These are phyloP conservation scores for Mayamaea pseudoterrestris DNA, from an alignment of 108 stramenopile species.

Conservation along the genomic window DNA sequence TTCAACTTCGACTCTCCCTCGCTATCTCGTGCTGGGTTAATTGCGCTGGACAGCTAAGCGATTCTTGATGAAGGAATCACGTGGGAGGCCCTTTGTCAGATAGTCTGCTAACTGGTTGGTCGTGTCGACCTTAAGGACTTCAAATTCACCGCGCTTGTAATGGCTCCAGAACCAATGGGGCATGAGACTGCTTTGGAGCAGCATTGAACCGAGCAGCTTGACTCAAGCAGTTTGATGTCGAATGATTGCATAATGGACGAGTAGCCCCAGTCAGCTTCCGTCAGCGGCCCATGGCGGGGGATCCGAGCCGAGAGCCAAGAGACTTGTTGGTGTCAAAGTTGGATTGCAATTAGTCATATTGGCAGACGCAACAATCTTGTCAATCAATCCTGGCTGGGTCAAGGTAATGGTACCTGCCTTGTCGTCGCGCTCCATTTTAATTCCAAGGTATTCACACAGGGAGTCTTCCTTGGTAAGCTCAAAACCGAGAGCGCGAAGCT, in stretches of 20 bases:
- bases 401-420: too few species aligned
- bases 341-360: slow-evolving; percentile 25
- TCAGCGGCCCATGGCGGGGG: slow-evolving; percentile 17
- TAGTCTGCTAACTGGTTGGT: slow-evolving; percentile 12
- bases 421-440: slow-evolving; percentile 8
- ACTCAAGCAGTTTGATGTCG: slow-evolving; percentile 24
- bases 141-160: background rate
- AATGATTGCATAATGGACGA: slow-evolving; percentile 20
- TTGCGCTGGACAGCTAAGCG: background rate
- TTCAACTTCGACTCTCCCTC: too few species aligned
- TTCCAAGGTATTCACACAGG: slow-evolving; percentile 14
- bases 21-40: background rate
- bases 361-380: slow-evolving; percentile 27
- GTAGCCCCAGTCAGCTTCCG: slow-evolving; percentile 23
- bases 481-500: slow-evolving; percentile 1
- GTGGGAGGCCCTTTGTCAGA: slow-evolving; percentile 14
- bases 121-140: background rate
- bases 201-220: slow-evolving; percentile 26
- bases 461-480: slow-evolving; percentile 14
- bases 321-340: slow-evolving; percentile 16
- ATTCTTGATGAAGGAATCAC: background rate
- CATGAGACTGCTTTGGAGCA: slow-evolving; percentile 27
- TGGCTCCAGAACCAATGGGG: slow-evolving; percentile 19
- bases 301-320: slow-evolving; percentile 19
- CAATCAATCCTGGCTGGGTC: slow-evolving; percentile 33